A percentile compares a stretch with the other conserved stretches of the same genome.
phyloP scores from a whole-genome alignment of 257 asterid species.

The Craterostigma plantagineum region DNA sequence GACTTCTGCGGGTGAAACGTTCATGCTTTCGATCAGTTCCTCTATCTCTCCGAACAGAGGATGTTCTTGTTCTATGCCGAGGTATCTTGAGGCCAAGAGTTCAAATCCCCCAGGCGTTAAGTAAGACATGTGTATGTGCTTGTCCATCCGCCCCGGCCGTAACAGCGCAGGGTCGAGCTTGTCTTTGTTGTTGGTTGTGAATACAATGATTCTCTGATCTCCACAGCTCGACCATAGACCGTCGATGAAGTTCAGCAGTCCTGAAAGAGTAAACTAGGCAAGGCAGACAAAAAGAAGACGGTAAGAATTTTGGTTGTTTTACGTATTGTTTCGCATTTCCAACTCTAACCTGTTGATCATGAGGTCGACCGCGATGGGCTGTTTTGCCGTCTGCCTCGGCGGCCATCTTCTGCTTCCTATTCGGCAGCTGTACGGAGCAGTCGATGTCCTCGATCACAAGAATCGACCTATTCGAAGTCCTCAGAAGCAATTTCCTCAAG shows the following conservation, averaged over 20 bases:
- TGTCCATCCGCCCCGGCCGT: slow-evolving; percentile 80
- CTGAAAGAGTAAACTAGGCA: slow-evolving; percentile 41
- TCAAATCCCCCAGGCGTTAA: slow-evolving; percentile 39
- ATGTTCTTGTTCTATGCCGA: slow-evolving; percentile 13
- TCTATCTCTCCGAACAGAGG: slow-evolving; percentile 18
- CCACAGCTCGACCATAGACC: slow-evolving; percentile 84
- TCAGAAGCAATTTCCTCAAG: slow-evolving; percentile 42
- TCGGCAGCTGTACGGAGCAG: slow-evolving; percentile 37
- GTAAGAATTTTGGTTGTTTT: neutral
- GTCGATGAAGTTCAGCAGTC: slow-evolving; percentile 60
- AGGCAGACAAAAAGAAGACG: neutral
- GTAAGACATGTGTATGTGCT: slow-evolving; percentile 67
- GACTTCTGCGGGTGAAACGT: slow-evolving; percentile 57
- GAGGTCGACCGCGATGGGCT: neutral
- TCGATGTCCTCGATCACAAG: slow-evolving; percentile 73
- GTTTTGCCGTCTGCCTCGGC: neutral
- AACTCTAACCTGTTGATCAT: neutral
- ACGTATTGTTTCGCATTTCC: neutral
- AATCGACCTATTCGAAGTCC: slow-evolving; percentile 44
- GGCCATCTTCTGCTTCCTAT: slow-evolving; percentile 12
- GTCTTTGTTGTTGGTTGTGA: slow-evolving; percentile 65
- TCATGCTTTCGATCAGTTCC: slow-evolving; percentile 16
- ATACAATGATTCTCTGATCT: slow-evolving; percentile 47
- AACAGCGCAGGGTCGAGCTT: slow-evolving; percentile 63
- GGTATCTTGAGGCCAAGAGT: slow-evolving; percentile 37